Evolutionary conservation across 768 basidiomycete genomes (phyloP), one percentile per base, ranked within the genome.

Genomic region (Trametopsis cervina): DNA sequence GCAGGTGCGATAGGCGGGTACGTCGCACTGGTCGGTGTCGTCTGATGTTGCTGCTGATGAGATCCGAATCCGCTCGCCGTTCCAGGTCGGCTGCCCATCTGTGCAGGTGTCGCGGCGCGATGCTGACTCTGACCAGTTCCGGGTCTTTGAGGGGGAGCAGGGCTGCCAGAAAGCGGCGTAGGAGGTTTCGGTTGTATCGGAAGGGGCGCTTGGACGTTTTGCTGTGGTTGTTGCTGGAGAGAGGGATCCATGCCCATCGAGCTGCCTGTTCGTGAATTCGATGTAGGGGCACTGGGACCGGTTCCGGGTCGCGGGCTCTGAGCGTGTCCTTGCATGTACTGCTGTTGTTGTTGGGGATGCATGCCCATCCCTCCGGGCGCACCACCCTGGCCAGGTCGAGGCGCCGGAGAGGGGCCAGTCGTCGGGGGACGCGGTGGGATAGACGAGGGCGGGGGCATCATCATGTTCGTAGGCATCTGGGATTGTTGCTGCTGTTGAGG

Each of bases 121-220:
- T 56, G 50, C 23, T 56, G 51, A 15, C 58, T 57, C 40, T 61
- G 60, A 46, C 63, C 57, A 13, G 65, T 63, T 18, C 60, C 57
- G 3, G 63, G 65, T 22, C 63, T 57, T 41, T 58, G 55, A 6
- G 51, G 51, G 7, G 52, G 46, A 18, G 56, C 55, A 1, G 54
- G 43, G 20, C 64, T 57, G 17, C 61, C 47, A 22, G 42, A 15
- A 6, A 27, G 25, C 17, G 4, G 44, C 41, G 39, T 50, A 17
- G 35, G 42, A 9, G 49, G 44, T 5, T 53, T 53, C 18, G 56
- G 55, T 40, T 56, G 58, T 36, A 58, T 47, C 0, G 58, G 57
- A 18, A 60, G 40, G 7, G 60, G 24, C 18, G 53, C 44, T 38
- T 41, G 40, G 51, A 33, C 49, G 43, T 42, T 50, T 59, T 57